Base-by-base conservation (phyloP, 2,329 filamentous ascomycete species). In the Scopulariopsis brevicaulis region DNA sequence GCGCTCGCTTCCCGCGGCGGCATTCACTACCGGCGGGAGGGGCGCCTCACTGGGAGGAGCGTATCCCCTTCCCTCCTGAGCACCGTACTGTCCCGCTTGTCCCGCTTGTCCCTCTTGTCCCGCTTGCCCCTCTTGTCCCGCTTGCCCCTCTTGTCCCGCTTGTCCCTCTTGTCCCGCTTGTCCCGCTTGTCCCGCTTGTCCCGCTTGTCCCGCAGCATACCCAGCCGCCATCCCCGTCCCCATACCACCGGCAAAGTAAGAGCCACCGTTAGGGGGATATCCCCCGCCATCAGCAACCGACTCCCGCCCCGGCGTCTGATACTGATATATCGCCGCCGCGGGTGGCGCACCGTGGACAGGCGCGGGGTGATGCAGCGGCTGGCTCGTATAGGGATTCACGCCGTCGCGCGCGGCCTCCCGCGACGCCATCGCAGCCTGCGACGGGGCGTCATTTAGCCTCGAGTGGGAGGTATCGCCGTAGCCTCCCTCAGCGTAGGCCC, bases 331-430 rank as follows among this genome's bases (percentile, higher is more conserved):
- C 14, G 11, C 22, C 25, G 48, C 40, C 25, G 48, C 32, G n/a
- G 32, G 28, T 7, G 40, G 12, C 43, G 35, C 46, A 18, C 34
- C 28, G 20, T 50, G 22, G 46, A 50, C 20, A 11, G 46, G 46
- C n/a, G 46, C 22, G n/a, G 46, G 46, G 48, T 57, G 55, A 8
- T 57, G 14, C 46, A 57, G 50, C 43, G 76, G 73, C 63, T 79
- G 72, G 62, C 71, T 76, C 35, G 75, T 82, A 62, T 83, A 83
- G 2, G 80, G 80, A 63, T 84, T 83, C 46, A 83, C 72, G 7
- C 80, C 79, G 60, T 83, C 80, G 61, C 79, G 69, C 59, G 73
- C 70, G 2, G 78, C 80, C 60, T 79, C 73, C 59, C 77, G 70
- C 62, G 75, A 73, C 59, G 80, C 73, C 54, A 80, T 67, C 57